phyloP scores from a whole-genome alignment of 345 rosid genomes.

The Citrus trifoliata region DNA sequence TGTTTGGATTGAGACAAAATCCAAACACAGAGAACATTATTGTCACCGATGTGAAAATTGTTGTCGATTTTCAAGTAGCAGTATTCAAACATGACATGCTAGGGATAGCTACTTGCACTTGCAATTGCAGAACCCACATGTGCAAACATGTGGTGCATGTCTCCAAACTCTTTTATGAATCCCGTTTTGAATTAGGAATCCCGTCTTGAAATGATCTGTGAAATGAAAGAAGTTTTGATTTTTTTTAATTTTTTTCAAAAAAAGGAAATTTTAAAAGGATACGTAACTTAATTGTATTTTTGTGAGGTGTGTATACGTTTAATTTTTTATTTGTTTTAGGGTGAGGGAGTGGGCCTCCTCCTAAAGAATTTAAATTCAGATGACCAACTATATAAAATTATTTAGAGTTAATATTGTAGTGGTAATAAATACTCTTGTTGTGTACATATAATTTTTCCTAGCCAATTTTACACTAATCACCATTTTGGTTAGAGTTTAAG shows the following conservation, averaged over 20 bases:
- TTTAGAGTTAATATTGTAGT: no score
- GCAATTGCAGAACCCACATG: not conserved
- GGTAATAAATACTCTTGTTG: not conserved
- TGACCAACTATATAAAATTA: no score
- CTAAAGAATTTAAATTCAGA: no score
- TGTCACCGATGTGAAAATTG: not conserved
- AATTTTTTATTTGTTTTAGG: no score
- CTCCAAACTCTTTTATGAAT: not conserved
- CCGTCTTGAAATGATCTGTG: no score
- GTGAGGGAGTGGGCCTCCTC: no score
- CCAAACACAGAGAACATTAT: not conserved
- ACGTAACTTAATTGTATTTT: not conserved
- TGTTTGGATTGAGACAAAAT: not conserved
- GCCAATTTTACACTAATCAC: not conserved
- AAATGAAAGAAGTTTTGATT: no score
- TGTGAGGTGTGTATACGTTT: no score
- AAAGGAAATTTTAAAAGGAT: not conserved
- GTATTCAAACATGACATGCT: not conserved
- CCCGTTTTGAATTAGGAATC: not conserved
- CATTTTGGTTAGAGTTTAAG: not conserved
- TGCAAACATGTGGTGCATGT: slow-evolving; percentile 4
- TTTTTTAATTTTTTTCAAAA: no score
- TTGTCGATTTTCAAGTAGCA: not conserved
- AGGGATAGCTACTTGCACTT: not conserved
- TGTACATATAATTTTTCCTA: not conserved